Base-by-base conservation (phyloP, 2,329 filamentous ascomycete genomes). In the Paraphoma chrysanthemicola region DNA sequence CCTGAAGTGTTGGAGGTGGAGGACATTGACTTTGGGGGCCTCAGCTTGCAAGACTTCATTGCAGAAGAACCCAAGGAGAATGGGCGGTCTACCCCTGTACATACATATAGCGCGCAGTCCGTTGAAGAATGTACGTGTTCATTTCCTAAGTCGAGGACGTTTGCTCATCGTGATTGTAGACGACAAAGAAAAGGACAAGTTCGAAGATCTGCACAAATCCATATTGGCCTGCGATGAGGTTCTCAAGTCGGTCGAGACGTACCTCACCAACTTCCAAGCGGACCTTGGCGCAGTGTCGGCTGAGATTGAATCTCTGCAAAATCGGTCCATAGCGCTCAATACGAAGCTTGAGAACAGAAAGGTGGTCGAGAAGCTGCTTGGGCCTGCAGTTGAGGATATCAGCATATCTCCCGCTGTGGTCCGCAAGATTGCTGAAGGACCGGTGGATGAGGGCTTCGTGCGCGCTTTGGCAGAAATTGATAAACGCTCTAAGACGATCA, bases 281-380 rank as follows among this genome's bases (percentile, higher is more conserved):
- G 96, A 99, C 76, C 86, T 99, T 10, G 94, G 92, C 8, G 86
- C 88, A 12, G 95, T 99, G 11, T 97, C 95, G 1, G 90, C 93
- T 6, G 95, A 99, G 74, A 99, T 99, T 49, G 95, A 99, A 78
- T 93, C 89, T 2, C 80, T 99, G 41, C 95, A 99, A 78, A 88
- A 90, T 49, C 88, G 95, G 45, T 99, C 95, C 0, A 86, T 89
- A 10, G 88, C 90, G 7, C 79, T 99, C 56, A 97, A 92, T 67
- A 87, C 91, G 36, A 89, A 93, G 68, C 81, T 99, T 30, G 90
- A 96, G 64, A 97, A 97, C 71, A 86, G 96, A 36, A 93, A 90
- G 73, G 88, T 90, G 14, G 92, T 98, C 4, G 95, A 98, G 78
- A 93, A 91, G 75, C 84, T 92, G 1, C 81, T 99, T 29, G 92